These are phyloP conservation scores for Lepidium didymum DNA, from an alignment of 345 rosid genomes.

Conservation along the genomic window DNA sequence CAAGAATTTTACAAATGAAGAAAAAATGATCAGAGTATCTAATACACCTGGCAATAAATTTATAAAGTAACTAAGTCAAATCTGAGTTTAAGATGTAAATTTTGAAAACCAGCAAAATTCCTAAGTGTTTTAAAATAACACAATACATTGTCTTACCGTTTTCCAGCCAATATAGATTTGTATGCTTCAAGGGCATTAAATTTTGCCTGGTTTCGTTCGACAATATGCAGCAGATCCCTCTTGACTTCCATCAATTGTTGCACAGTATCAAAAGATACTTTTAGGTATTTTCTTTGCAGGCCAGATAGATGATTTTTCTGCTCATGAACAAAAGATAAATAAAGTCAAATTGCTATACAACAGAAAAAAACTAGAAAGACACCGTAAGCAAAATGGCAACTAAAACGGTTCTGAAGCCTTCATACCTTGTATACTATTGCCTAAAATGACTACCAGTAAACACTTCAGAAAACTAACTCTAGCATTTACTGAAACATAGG, in stretches of 20 bases:
- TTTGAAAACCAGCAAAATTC: not conserved
- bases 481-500: not conserved
- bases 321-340: slow-evolving; percentile 23
- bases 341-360: not conserved
- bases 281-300: slow-evolving; percentile 55
- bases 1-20: slow-evolving; percentile 1
- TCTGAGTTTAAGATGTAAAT: not conserved
- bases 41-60: not conserved
- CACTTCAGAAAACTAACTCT: not conserved
- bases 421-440: not conserved
- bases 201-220: slow-evolving; percentile 72
- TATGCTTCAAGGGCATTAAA: slow-evolving; percentile 85
- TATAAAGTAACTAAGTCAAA: slow-evolving; percentile 7
- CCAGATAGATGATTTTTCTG: slow-evolving; percentile 98
- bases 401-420: not conserved
- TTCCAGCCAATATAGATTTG: slow-evolving; percentile 64
- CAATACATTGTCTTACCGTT: slow-evolving; percentile 40
- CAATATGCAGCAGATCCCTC: slow-evolving; percentile 69
- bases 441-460: not conserved
- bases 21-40: slow-evolving; percentile 2
- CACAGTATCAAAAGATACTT: slow-evolving; percentile 78
- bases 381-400: not conserved
- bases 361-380: not conserved
- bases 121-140: not conserved
- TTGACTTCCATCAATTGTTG: slow-evolving; percentile 97